Percentiles rank a stretch among this genome's conserved stretches.
Evolutionary conservation across 2,329 filamentous ascomycete species (phyloP).

Genomic region (Harringtonia aguacate): DNA sequence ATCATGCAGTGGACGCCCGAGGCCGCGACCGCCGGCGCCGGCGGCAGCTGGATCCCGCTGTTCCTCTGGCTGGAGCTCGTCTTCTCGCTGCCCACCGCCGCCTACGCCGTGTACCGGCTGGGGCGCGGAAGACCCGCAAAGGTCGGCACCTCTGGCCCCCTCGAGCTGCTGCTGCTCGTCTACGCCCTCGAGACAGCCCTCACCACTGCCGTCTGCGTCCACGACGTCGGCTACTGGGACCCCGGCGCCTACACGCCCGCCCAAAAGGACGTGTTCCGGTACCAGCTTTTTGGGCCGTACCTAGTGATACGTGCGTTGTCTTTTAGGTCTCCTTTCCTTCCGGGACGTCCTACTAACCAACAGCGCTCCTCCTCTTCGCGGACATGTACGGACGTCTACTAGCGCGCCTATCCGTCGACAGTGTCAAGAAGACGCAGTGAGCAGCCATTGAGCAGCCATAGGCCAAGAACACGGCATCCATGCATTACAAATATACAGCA

Average conservation of each 20-base stretch:
- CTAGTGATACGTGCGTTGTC: constrained; percentile 37
- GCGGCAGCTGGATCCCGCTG: constrained; percentile 37
- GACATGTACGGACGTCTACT: constrained; percentile 46
- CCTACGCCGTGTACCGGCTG: constrained; percentile 35
- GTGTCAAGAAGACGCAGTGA: constrained; percentile 31
- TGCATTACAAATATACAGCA: neutral
- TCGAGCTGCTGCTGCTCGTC: constrained; percentile 40
- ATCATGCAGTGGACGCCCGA: constrained; percentile 31
- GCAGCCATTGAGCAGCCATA: neutral
- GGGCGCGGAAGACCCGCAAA: constrained; percentile 6
- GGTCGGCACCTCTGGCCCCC: constrained; percentile 22
- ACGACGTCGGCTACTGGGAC: constrained; percentile 39
- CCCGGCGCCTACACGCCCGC: constrained; percentile 28
- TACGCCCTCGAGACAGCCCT: constrained; percentile 41
- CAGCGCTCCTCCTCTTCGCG: constrained; percentile 37
- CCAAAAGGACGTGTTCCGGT: constrained; percentile 35
- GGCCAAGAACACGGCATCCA: neutral
- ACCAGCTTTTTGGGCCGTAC: constrained; percentile 41
- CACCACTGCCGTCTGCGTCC: constrained; percentile 39
- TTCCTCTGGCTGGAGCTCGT: constrained; percentile 39
- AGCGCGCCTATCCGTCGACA: constrained; percentile 25
- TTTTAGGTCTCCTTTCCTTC: constrained; percentile 1
- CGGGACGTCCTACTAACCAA: neutral
- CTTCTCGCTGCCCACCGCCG: constrained; percentile 38
- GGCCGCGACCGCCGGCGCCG: constrained; percentile 4